phyloP scores from a whole-genome alignment of 805 yeast genomes.

The Teunomyces atbi region DNA sequence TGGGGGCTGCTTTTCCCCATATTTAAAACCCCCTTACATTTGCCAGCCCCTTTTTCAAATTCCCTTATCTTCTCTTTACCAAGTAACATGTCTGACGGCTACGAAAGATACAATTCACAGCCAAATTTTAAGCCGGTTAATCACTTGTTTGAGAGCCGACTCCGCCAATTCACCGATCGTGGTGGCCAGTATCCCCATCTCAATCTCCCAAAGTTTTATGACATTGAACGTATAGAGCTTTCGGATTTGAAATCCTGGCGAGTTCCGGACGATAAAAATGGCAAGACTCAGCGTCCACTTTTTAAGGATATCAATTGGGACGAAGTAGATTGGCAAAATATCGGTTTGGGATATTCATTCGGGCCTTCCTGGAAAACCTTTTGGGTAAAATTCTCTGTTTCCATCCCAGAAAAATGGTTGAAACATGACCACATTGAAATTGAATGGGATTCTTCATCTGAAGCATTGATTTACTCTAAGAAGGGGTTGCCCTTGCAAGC shows the following conservation, averaged over 20 bases:
- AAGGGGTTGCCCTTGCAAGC: constrained; percentile 77
- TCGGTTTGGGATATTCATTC: constrained; percentile 69
- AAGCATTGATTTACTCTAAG: constrained; percentile 72
- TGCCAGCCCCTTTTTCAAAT: background rate
- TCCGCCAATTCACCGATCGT: constrained; percentile 68
- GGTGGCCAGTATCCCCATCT: constrained; percentile 73
- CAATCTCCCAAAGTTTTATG: constrained; percentile 82
- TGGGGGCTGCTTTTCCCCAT: constrained; percentile 6
- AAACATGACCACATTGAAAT: constrained; percentile 54
- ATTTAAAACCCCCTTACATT: constrained; percentile 1
- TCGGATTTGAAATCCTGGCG: constrained; percentile 59
- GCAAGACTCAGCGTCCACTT: constrained; percentile 56
- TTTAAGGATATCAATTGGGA: constrained; percentile 56
- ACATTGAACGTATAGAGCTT: constrained; percentile 52
- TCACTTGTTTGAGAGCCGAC: constrained; percentile 64
- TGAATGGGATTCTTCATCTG: constrained; percentile 85
- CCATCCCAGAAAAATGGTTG: constrained; percentile 63
- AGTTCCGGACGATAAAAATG: constrained; percentile 57
- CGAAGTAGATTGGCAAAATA: constrained; percentile 48
- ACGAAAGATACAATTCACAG: constrained; percentile 23
- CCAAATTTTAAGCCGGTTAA: constrained; percentile 80
- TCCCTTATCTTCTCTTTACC: background rate
- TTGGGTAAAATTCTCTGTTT: constrained; percentile 75
- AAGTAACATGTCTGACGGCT: constrained; percentile 5
- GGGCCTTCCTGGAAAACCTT: constrained; percentile 98